Base-by-base conservation (phyloP, 2,329 filamentous ascomycete species). In the Xylaria sp. region DNA sequence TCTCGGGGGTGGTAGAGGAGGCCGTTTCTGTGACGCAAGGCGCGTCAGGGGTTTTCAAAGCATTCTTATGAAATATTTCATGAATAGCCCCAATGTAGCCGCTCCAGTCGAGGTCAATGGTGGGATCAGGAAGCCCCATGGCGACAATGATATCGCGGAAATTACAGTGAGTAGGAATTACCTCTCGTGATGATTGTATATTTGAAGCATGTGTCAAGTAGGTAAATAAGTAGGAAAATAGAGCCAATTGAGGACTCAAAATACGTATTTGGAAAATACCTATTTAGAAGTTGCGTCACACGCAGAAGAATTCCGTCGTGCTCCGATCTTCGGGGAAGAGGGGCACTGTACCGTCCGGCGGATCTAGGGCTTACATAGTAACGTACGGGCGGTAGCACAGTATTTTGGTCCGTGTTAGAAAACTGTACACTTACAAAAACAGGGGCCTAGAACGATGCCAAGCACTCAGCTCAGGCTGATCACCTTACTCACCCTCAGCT, bases 81-180 rank as follows among this genome's bases (percentile, higher is more conserved):
- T 92, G 88, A 68, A 93, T 92, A 13, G 88, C 81, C 31, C 87
- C 87, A 58, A 79, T 75, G 73, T 86, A 91, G 72, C 83, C 83
- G 44, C 83, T 83, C 88, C 89, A 91, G 70, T 89, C 79, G 53
- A 91, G 84, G 75, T 90, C 86, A 53, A 79, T 77, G 0, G 87
- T 89, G 46, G 89, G 89, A 75, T 90, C 87, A 10, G 88, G 89
- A 29, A 87, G 67, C 48, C 21, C 48, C 48, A 37, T 49, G 29
- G 47, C 31, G 47, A 17, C 19, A 25, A 40, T 51, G 48, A 27
- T 51, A 19, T 40, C 3, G 48, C 33, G 33, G 33, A 27, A 40
- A 40, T 27, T 38, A 27, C 13, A 51, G 21, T 38, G 48, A 40
- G 41, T 5, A 27, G 19, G 33, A 27, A 38, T 51, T 27, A 27